These are phyloP conservation scores for Astrothelium subdiscretum DNA, from an alignment of 495 filamentous ascomycete genomes.

Conservation along the genomic window DNA sequence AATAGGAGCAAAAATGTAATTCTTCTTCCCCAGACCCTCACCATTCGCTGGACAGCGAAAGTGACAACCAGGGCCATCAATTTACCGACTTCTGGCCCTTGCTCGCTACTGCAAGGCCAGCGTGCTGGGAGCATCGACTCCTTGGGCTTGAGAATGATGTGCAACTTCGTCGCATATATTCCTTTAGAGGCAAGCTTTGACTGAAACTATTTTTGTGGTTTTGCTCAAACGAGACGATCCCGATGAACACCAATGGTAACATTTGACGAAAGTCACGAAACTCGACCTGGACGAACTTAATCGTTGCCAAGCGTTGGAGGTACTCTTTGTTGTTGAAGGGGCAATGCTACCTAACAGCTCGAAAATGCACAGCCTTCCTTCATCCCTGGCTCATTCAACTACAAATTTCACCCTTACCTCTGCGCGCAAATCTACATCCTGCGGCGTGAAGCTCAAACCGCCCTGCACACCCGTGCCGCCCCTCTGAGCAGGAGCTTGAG, in stretches of 20 bases:
- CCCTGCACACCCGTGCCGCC: not conserved
- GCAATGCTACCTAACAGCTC: too few relatives aligned
- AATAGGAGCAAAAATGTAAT: too few relatives aligned
- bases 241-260: too few relatives aligned
- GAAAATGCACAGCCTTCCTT: too few relatives aligned
- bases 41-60: too few relatives aligned
- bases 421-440: not conserved
- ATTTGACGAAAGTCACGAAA: too few relatives aligned
- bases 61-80: not conserved
- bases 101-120: not conserved
- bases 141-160: conserved; percentile 9
- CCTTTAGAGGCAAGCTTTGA: not conserved
- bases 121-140: not conserved
- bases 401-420: not conserved
- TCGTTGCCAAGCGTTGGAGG: too few relatives aligned
- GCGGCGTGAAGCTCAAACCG: not conserved
- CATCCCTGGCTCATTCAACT: not conserved
- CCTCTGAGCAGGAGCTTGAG: not conserved
- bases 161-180: conserved; percentile 5
- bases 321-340: too few relatives aligned
- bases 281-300: too few relatives aligned
- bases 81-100: conserved; percentile 4
- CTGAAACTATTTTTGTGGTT: too few relatives aligned
- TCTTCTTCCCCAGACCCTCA: too few relatives aligned
- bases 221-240: too few relatives aligned